Base-by-base conservation (phyloP, 257 asterid genomes). In the Solanum pinnatisectum region DNA sequence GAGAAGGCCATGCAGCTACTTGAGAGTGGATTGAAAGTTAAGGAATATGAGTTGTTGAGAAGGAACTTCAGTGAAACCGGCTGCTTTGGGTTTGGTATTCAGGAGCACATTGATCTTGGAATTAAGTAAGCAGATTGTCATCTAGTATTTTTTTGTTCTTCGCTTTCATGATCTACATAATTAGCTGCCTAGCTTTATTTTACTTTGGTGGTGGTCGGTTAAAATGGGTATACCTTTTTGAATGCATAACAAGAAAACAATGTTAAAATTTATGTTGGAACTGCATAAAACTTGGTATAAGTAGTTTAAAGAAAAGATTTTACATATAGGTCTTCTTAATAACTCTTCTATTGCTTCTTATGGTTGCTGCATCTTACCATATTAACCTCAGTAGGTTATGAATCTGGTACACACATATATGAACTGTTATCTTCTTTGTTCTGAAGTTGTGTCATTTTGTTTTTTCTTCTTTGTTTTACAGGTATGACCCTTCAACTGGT, bases 71-170 rank as follows among this genome's bases (percentile, higher is more conserved):
- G 96, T 67, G 98, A 93, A 18, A 95, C 98, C 74, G 96, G 98
- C 13, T 94, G 98, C 90, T 95, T 95, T 89, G 98, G 98, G 22
- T 95, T 94, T 86, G 98, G 98, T 89, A 94, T 94, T 76, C 95
- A 94, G 88, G 98, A 94, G 95, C 98, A 94, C 89, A 93, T 94
- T 89, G 98, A 95, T 92, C 98, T 95, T 78, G 98, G 98, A 67
- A 95, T 95, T 25, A 95, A 95, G 98, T 95, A 91, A 92, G 96
- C 36, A 32, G 23, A 81, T 86, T 70, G 30, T 49, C 70, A 32
- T 82, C 70, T 30, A 16, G 18, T 32, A 82, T 12, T 25, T 82
- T 82, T 30, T 4, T 49, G 86, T 49, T 14, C 63, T 82, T 82
- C 5, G 20, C 12, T 82, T 18, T 49, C 70, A 6, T 0, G 3